Evolutionary conservation across 2,329 filamentous ascomycete genomes (phyloP).

Genomic region (Monosporascus sp.): DNA sequence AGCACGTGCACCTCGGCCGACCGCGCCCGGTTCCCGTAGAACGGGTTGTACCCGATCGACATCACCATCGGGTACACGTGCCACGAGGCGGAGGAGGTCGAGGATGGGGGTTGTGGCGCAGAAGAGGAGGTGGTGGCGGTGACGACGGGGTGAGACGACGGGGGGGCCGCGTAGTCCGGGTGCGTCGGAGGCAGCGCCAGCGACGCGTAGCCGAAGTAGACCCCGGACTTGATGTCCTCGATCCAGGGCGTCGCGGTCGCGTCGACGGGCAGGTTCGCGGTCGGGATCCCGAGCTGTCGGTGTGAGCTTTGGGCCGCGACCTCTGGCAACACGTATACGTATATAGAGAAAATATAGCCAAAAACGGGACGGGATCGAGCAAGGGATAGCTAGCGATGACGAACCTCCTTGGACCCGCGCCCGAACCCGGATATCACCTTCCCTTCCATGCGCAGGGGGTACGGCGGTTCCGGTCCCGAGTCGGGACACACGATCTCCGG

Average conservation of each 20-base stretch:
- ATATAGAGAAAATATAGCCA: background rate
- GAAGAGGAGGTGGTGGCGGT: conserved; percentile 20
- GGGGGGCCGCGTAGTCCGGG: conserved; percentile 30
- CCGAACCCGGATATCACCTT: conserved; percentile 91
- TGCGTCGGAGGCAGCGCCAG: conserved; percentile 54
- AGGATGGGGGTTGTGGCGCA: conserved; percentile 19
- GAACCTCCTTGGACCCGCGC: conserved; percentile 83
- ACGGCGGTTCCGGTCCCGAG: conserved; percentile 69
- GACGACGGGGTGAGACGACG: conserved; percentile 5
- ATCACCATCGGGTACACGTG: conserved; percentile 80
- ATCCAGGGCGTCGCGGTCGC: conserved; percentile 56
- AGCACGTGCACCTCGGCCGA: conserved; percentile 90
- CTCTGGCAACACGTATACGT: background rate
- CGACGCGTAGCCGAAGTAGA: conserved; percentile 91
- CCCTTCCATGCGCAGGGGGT: conserved; percentile 77
- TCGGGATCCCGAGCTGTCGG: conserved; percentile 82
- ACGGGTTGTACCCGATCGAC: conserved; percentile 95
- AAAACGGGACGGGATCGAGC: background rate
- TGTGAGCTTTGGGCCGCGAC: conserved; percentile 1
- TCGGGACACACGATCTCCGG: conserved; percentile 69
- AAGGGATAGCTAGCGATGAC: conserved; percentile 10
- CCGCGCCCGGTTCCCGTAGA: conserved; percentile 86
- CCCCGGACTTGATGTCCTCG: conserved; percentile 62
- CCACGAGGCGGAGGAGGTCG: conserved; percentile 12
- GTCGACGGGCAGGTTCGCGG: conserved; percentile 83